Evolutionary conservation across 2,329 filamentous ascomycete genomes (phyloP).

Genomic region (Pyrenochaeta sp.): DNA sequence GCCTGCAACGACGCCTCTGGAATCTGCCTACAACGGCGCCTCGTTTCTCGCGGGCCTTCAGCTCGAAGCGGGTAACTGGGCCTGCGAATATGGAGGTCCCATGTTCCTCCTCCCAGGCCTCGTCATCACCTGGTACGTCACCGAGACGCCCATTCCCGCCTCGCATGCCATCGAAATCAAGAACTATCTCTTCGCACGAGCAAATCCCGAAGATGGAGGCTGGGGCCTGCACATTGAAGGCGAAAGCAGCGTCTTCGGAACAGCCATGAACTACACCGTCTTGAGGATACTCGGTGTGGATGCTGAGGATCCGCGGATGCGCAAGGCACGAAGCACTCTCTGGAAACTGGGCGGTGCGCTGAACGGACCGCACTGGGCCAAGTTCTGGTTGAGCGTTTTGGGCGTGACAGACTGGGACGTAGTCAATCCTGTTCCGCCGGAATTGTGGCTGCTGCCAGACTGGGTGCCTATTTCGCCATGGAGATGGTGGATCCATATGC

Average conservation of each 20-base stretch:
- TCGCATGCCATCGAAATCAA: constrained; percentile 87
- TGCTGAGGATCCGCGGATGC: constrained; percentile 82
- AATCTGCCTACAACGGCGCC: constrained; percentile 82
- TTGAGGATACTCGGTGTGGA: constrained; percentile 83
- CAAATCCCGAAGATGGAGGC: constrained; percentile 87
- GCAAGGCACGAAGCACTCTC: constrained; percentile 81
- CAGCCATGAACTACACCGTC: constrained; percentile 82
- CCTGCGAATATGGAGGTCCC: constrained; percentile 94
- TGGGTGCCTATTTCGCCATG: constrained; percentile 90
- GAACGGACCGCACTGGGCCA: constrained; percentile 91
- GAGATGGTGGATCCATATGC: constrained; percentile 98
- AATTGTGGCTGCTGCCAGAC: constrained; percentile 91
- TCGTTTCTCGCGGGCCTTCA: constrained; percentile 90
- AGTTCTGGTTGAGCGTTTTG: constrained; percentile 89
- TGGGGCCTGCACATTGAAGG: constrained; percentile 97
- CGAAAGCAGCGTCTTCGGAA: constrained; percentile 91
- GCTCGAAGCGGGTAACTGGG: constrained; percentile 90
- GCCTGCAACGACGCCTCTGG: constrained; percentile 73
- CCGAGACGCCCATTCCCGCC: constrained; percentile 82
- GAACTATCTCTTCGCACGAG: constrained; percentile 87
- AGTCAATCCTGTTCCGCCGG: constrained; percentile 92
- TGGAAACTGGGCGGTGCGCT: constrained; percentile 86
- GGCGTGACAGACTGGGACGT: constrained; percentile 88
- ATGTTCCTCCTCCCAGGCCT: constrained; percentile 93
- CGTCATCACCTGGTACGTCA: constrained; percentile 86